A percentile compares a stretch with the other conserved stretches of the same genome.
Evolutionary conservation across 768 basidiomycete genomes (phyloP).

Genomic region (Podaxis pistillaris): DNA sequence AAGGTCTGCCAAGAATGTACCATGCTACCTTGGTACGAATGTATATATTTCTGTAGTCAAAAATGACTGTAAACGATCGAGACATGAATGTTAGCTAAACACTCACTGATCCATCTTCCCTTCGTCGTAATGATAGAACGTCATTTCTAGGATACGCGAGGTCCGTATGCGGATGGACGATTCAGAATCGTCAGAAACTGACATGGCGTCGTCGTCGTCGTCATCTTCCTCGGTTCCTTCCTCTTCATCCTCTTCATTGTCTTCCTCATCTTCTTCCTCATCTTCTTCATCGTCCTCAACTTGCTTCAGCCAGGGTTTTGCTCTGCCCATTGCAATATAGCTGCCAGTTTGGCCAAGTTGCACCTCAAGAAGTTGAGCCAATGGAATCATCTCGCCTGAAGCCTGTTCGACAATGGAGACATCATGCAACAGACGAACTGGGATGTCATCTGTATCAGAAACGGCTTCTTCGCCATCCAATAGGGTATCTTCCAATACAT

Average conservation of each 20-base stretch:
- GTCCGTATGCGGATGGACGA: constrained; percentile 20
- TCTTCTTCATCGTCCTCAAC: constrained; percentile 28
- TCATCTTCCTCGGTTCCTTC: constrained; percentile 21
- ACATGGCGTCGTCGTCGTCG: not conserved
- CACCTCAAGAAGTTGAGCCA: constrained; percentile 37
- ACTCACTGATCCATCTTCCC: constrained; percentile 45
- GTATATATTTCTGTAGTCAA: constrained; percentile 52
- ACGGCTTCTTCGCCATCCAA: constrained; percentile 46
- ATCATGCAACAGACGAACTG: constrained; percentile 53
- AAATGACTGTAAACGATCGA: not conserved
- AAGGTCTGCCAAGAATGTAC: constrained; percentile 64
- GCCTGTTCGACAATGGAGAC: constrained; percentile 50
- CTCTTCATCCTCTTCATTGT: constrained; percentile 13
- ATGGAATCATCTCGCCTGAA: constrained; percentile 36
- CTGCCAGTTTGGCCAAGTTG: constrained; percentile 19
- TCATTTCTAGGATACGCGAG: constrained; percentile 44
- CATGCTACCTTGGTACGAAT: constrained; percentile 61
- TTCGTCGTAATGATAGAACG: constrained; percentile 39
- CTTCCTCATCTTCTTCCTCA: constrained; percentile 23
- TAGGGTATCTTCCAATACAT: constrained; percentile 37
- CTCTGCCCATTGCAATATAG: constrained; percentile 40
- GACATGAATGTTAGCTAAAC: not conserved
- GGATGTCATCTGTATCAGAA: constrained; percentile 35
- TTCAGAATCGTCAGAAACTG: not conserved
- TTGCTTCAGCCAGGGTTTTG: constrained; percentile 35